These are phyloP conservation scores for Exophiala lecanii-corni DNA, from an alignment of 2,329 filamentous ascomycete species.

Conservation along the genomic window DNA sequence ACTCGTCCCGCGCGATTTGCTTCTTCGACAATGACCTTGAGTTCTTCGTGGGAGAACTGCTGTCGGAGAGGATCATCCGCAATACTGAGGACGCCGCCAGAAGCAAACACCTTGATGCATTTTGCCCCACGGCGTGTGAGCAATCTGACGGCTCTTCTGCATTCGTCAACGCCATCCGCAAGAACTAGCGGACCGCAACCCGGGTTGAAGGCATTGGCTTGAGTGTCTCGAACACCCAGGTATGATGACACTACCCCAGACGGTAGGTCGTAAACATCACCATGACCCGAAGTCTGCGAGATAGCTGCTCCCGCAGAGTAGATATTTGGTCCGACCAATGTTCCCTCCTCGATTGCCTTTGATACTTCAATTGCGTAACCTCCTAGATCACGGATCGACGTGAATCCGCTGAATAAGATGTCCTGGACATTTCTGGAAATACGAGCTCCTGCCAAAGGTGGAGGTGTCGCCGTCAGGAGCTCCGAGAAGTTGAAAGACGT, in stretches of 20 bases:
- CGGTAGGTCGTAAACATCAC: conserved; percentile 41
- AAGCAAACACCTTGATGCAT: conserved; percentile 46
- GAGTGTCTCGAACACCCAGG: conserved; percentile 18
- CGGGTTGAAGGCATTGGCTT: conserved; percentile 8
- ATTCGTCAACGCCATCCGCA: conserved; percentile 46
- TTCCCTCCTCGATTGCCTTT: conserved; percentile 41
- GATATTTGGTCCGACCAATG: conserved; percentile 46
- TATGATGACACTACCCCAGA: conserved; percentile 19
- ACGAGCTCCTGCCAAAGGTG: conserved; percentile 39
- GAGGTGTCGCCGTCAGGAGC: conserved; percentile 18
- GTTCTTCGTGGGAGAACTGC: conserved; percentile 44
- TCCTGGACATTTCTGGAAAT: conserved; percentile 38
- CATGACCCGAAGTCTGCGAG: conserved; percentile 48
- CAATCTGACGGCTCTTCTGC: conserved; percentile 39
- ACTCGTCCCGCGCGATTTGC: conserved; percentile 37
- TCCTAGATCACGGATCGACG: conserved; percentile 47
- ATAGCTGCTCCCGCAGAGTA: conserved; percentile 45
- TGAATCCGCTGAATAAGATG: conserved; percentile 48
- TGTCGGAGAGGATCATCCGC: conserved; percentile 41
- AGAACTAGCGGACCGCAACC: conserved; percentile 26
- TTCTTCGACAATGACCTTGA: conserved; percentile 43
- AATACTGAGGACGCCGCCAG: conserved; percentile 43
- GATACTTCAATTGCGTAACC: conserved; percentile 45
- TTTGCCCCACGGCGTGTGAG: conserved; percentile 45
- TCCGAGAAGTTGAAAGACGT: conserved; percentile 22